A percentile compares a stretch with the other conserved stretches of the same genome.
Evolutionary conservation across 495 filamentous ascomycete genomes (phyloP).

Genomic region (Podospora conica): DNA sequence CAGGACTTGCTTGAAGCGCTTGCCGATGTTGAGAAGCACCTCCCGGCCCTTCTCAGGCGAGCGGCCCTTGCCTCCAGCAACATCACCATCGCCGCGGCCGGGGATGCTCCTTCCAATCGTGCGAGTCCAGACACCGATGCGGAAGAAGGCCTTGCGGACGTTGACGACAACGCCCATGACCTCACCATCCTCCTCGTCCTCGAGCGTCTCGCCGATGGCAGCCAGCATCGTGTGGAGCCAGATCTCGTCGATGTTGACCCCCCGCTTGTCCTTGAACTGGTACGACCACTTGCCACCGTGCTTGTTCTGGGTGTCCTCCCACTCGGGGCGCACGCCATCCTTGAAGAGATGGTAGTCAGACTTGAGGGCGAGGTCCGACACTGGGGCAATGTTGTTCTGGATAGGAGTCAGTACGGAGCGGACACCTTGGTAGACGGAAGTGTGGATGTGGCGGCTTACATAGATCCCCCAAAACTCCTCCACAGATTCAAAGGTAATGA

Average conservation of each 20-base stretch:
- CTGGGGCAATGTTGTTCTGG: conserved; percentile 96
- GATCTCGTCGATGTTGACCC: conserved; percentile 83
- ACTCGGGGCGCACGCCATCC: conserved; percentile 90
- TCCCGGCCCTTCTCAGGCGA: conserved; percentile 75
- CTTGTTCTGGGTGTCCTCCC: conserved; percentile 98
- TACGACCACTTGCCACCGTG: conserved; percentile 98
- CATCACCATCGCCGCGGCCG: conserved; percentile 63
- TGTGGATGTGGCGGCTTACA: conserved; percentile 56
- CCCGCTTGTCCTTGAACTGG: conserved; percentile 91
- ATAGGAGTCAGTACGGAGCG: conserved; percentile 14
- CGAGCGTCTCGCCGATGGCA: conserved; percentile 95
- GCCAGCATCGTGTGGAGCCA: conserved; percentile 97
- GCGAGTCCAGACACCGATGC: conserved; percentile 87
- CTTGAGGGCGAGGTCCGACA: conserved; percentile 91
- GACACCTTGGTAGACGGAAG: not conserved
- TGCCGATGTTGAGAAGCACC: conserved; percentile 73
- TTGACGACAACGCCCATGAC: conserved; percentile 99
- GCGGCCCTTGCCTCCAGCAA: conserved; percentile 62
- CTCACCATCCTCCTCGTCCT: conserved; percentile 88
- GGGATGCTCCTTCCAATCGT: conserved; percentile 79
- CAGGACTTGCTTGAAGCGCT: conserved; percentile 84
- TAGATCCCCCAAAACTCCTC: conserved; percentile 99
- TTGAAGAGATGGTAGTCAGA: conserved; percentile 99
- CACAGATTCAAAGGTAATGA: conserved; percentile 96
- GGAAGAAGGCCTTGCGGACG: conserved; percentile 95